Percentiles rank a stretch among this genome's conserved stretches.
These are phyloP conservation scores for Lactarius indigo DNA, from an alignment of 768 basidiomycete species.

Conservation along the genomic window DNA sequence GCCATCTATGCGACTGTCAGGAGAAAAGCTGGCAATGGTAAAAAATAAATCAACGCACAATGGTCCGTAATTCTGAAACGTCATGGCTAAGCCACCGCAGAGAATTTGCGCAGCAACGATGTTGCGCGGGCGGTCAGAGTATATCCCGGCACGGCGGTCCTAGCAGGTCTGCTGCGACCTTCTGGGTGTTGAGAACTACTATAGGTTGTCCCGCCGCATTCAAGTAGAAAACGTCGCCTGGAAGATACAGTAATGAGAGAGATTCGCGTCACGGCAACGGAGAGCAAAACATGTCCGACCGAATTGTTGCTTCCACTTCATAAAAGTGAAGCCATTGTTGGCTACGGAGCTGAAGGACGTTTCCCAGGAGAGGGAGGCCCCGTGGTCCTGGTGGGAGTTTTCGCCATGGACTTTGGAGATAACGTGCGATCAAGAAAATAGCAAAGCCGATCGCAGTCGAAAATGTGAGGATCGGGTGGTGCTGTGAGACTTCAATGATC, in stretches of 20 bases:
- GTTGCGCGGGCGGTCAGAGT: constrained; percentile 23
- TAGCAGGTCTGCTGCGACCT: constrained; percentile 29
- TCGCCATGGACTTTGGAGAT: constrained; percentile 23
- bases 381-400: constrained; percentile 22
- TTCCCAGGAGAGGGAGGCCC: constrained; percentile 21
- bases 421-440: constrained; percentile 7
- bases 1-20: constrained; percentile 17
- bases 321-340: constrained; percentile 24
- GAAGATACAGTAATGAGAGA: background rate
- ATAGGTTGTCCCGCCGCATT: constrained; percentile 25
- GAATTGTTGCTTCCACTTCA: constrained; percentile 19
- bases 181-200: constrained; percentile 28
- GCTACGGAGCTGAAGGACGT: constrained; percentile 17
- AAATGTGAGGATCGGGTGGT: background rate
- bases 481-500: background rate
- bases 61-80: constrained; percentile 19
- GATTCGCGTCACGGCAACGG: background rate
- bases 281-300: background rate
- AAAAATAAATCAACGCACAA: constrained; percentile 8
- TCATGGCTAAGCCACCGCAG: constrained; percentile 20
- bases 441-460: background rate
- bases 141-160: constrained; percentile 24
- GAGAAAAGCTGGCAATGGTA: background rate
- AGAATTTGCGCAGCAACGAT: constrained; percentile 22
- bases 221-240: constrained; percentile 25